Percentiles rank a stretch among this genome's conserved stretches.
Conservation (phyloP, 495 filamentous ascomycete genomes). For the Aspergillus homomorphus region DNA sequence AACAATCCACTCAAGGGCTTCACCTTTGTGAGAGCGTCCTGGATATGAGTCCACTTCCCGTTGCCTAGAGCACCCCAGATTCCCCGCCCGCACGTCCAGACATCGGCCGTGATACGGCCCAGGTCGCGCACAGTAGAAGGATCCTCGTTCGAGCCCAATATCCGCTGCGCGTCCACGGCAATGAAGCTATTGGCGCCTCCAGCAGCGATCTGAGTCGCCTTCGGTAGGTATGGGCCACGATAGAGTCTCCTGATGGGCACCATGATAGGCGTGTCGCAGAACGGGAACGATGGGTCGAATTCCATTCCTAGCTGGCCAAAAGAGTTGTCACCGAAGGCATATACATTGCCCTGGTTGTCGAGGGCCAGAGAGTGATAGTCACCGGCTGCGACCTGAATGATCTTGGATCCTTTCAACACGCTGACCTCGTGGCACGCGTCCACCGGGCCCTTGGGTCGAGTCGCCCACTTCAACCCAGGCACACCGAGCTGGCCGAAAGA, state of each 20-base stretch:
- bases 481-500: slow-evolving; percentile 83
- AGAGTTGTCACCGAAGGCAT: slow-evolving; percentile 87
- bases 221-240: slow-evolving; percentile 52
- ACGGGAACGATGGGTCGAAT: slow-evolving; percentile 55
- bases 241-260: slow-evolving; percentile 71
- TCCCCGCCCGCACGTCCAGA: slow-evolving; percentile 81
- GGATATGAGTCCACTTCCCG: slow-evolving; percentile 86
- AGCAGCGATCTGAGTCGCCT: slow-evolving; percentile 71
- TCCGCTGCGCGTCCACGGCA: slow-evolving; percentile 69
- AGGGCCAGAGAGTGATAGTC: slow-evolving; percentile 82
- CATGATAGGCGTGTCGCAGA: slow-evolving; percentile 64
- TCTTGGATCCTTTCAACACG: slow-evolving; percentile 58
- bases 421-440: slow-evolving; percentile 76
- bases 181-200: slow-evolving; percentile 86
- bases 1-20: slow-evolving; percentile 76
- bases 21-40: slow-evolving; percentile 74
- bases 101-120: slow-evolving; percentile 63
- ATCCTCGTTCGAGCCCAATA: slow-evolving; percentile 47
- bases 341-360: slow-evolving; percentile 72
- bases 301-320: slow-evolving; percentile 82
- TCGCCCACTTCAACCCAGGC: slow-evolving; percentile 74
- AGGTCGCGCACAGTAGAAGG: slow-evolving; percentile 36
- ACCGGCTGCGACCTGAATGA: slow-evolving; percentile 73
- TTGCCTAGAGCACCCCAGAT: slow-evolving; percentile 80
- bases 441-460: slow-evolving; percentile 71